phyloP scores from a whole-genome alignment of 768 basidiomycete species.

The Xanthoconium stramineum region DNA sequence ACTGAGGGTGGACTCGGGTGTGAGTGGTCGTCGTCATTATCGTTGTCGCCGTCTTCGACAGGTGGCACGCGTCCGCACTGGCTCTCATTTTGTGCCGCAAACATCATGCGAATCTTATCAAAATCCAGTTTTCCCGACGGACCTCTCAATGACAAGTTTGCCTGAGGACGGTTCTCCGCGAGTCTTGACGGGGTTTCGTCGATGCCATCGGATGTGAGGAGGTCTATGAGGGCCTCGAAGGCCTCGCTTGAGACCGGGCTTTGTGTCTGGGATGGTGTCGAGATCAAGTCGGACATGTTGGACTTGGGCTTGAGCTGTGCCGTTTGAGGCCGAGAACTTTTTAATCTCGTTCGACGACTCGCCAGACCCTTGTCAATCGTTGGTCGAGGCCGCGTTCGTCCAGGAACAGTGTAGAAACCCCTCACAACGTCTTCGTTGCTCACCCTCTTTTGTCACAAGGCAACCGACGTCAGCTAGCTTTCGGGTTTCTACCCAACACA shows the following conservation, averaged over 20 bases:
- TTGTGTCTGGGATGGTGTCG: conserved; percentile 21
- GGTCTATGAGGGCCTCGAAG: conserved; percentile 30
- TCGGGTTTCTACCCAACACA: too few species aligned
- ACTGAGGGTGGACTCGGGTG: conserved; percentile 5
- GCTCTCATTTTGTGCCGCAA: conserved; percentile 14
- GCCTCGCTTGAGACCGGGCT: conserved; percentile 17
- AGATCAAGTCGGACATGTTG: conserved; percentile 23
- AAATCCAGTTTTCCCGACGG: conserved; percentile 30
- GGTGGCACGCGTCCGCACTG: background rate
- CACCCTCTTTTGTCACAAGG: too few species aligned
- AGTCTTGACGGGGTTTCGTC: conserved; percentile 6
- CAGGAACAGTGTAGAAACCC: too few species aligned
- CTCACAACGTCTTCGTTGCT: too few species aligned
- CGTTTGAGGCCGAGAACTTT: too few species aligned
- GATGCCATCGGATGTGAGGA: conserved; percentile 28
- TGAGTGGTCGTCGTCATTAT: conserved; percentile 17
- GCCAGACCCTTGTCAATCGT: too few species aligned
- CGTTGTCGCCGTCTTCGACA: conserved; percentile 14
- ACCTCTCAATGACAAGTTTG: conserved; percentile 20
- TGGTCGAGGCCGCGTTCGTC: too few species aligned
- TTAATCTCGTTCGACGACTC: too few species aligned
- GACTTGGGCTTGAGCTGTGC: background rate
- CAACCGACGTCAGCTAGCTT: too few species aligned
- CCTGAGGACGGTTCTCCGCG: background rate
- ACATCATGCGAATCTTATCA: conserved; percentile 31